phyloP scores from a whole-genome alignment of 2,329 filamentous ascomycete genomes.

The Neonectria punicea region DNA sequence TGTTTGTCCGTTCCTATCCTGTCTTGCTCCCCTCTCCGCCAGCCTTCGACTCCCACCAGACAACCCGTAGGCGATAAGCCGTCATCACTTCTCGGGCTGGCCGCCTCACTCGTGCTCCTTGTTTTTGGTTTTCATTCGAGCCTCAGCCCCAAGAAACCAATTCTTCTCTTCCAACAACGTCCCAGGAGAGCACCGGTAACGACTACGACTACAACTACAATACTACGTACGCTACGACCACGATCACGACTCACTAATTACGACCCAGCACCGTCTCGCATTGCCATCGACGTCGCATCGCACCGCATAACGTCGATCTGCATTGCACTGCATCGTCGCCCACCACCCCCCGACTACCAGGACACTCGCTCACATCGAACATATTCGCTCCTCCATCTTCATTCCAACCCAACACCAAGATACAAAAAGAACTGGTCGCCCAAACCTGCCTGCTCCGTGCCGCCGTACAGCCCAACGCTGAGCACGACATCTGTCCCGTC shows the following conservation, averaged over 20 bases:
- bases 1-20: neutral
- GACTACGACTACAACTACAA: neutral
- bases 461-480: neutral
- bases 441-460: neutral
- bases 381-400: conserved; percentile 17
- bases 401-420: conserved; percentile 5
- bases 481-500: conserved; percentile 3
- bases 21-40: neutral
- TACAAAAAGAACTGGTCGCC: conserved; percentile 7
- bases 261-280: neutral
- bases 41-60: neutral
- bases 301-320: conserved; percentile 1
- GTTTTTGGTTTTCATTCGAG: neutral
- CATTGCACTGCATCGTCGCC: conserved; percentile 9
- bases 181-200: neutral
- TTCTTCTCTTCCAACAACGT: neutral
- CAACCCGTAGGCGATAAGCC: neutral
- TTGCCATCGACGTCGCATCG: conserved; percentile 1
- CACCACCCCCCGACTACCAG: neutral
- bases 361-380: conserved; percentile 12
- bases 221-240: neutral
- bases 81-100: neutral
- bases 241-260: conserved; percentile 2
- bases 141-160: neutral
- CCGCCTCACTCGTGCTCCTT: neutral